These are phyloP conservation scores for Saccharomycopsis oosterbeekiorum DNA, from an alignment of 805 yeast species.

Conservation along the genomic window DNA sequence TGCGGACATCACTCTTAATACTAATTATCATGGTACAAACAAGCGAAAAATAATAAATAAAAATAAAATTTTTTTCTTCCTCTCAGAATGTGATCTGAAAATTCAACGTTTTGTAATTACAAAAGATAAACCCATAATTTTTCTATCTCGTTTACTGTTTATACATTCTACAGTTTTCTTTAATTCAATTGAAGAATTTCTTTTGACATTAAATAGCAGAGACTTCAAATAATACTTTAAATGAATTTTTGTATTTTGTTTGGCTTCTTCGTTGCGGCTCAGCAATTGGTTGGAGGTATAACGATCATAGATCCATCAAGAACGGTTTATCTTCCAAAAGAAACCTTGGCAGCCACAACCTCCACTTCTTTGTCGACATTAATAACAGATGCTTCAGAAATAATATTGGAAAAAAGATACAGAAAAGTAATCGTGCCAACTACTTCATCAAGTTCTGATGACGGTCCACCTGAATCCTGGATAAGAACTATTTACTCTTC, in stretches of 20 bases:
- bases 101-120: too few species aligned
- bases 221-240: too few species aligned
- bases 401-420: conserved; percentile 6
- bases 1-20: too few species aligned
- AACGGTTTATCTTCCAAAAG: background rate
- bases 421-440: conserved; percentile 22
- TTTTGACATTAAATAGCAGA: background rate
- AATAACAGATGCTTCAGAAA: background rate
- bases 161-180: background rate
- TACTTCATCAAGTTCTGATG: conserved; percentile 27
- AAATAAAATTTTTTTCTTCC: too few species aligned
- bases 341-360: background rate
- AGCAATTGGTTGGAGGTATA: background rate
- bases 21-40: too few species aligned
- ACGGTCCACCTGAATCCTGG: conserved; percentile 54
- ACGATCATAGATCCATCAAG: background rate
- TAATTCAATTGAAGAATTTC: background rate
- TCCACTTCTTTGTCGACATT: background rate
- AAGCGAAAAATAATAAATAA: too few species aligned
- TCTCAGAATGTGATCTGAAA: too few species aligned
- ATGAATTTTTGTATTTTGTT: background rate
- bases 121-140: too few species aligned
- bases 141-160: background rate
- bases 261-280: background rate
- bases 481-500: conserved; percentile 54